Evolutionary conservation across 1,284 basidiomycete genomes (phyloP), one percentile per base, ranked within the genome.

Genomic region (Clitocybe nebularis): DNA sequence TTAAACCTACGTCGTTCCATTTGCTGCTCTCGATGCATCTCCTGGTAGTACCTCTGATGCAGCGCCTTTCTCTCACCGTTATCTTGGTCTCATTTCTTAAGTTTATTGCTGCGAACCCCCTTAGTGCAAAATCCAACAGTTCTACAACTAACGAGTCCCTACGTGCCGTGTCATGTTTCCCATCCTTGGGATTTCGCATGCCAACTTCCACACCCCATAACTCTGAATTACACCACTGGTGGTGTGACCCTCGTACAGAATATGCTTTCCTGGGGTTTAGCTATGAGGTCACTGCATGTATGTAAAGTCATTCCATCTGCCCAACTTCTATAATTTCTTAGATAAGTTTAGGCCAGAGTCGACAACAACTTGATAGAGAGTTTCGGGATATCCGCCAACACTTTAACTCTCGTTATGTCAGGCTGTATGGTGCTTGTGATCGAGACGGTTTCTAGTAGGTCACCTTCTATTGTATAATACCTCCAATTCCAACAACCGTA

Each of bases 221-320:
- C 33, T 64, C 58, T 3, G 51, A 59, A 16, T 36, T 58, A 9
- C 59, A 66, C 45, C 60, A 62, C 39, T 82, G 79, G 81, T 83
- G 80, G 79, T 83, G 80, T 55, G 56, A 72, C 44, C 60, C 63
- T 17, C 48, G 56, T 19, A 71, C 69, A 1, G 80, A 82, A 52
- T 79, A 78, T 48, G 80, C 75, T 0, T 83, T 82, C 56, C 54
- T 82, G 39, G 80, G 79, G 4, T 81, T 83, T 58, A 78, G 78
- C 51, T 82, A 82, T 47, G 76, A 79, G 55, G 64, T 81, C 23
- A 74, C 75, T 26, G 59, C 60, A 7, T 79, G 75, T 75, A 36
- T 26, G 68, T 57, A 28, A 32, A 37, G 14, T 22, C 11, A 3
- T 29, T 13, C 11, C n/a, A n/a, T 11, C 11, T 24, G n/a, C 11